Evolutionary conservation across 306 rosid genomes (phyloP).

Genomic region (Acacia acuminata): DNA sequence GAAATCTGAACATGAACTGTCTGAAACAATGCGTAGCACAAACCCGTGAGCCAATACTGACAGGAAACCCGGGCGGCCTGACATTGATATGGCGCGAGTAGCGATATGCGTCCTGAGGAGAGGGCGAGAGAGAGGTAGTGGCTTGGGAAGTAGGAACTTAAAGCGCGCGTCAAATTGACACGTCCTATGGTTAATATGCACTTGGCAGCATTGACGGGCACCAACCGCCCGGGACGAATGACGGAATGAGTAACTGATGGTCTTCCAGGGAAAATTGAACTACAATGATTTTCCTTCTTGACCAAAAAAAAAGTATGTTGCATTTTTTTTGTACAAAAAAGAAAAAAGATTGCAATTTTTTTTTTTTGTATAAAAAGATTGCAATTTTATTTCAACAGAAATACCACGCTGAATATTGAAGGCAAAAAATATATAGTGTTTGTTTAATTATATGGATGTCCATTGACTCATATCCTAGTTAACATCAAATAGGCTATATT

Average conservation of each 20-base stretch:
- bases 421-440: too few species aligned
- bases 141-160: background rate
- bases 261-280: too few species aligned
- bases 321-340: too few species aligned
- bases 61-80: background rate
- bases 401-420: background rate
- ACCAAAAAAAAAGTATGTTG: too few species aligned
- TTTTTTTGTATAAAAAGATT: background rate
- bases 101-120: background rate
- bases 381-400: background rate
- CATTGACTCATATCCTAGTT: too few species aligned
- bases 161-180: constrained; percentile 46
- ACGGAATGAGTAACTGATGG: too few species aligned
- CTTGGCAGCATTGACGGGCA: constrained; percentile 26
- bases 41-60: background rate
- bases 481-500: too few species aligned
- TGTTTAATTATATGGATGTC: too few species aligned
- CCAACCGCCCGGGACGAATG: constrained; percentile 3
- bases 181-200: constrained; percentile 37
- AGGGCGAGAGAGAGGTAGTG: background rate
- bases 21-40: constrained; percentile 44
- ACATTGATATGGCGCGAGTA: constrained; percentile 12
- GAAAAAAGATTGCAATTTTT: background rate
- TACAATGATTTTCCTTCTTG: too few species aligned
- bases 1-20: constrained; percentile 34